Evolutionary conservation across 1,284 basidiomycete genomes (phyloP).

Genomic region (Papiliotrema laurentii): DNA sequence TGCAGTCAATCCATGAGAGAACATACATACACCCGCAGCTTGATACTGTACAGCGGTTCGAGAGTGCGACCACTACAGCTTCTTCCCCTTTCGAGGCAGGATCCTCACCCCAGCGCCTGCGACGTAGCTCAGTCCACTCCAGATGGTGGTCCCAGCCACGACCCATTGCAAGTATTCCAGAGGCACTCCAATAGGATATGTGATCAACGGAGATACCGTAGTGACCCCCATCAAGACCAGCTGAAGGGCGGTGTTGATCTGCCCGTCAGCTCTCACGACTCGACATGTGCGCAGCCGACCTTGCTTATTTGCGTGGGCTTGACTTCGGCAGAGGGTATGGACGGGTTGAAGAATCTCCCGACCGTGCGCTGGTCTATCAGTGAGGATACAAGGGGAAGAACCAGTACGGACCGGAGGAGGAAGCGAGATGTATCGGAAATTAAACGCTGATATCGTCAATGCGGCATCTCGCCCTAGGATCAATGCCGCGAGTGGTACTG

Average conservation of each 20-base stretch:
- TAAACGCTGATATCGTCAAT: constrained; percentile 85
- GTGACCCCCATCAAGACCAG: constrained; percentile 82
- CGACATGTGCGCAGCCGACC: constrained; percentile 49
- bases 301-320: constrained; percentile 86
- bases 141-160: constrained; percentile 83
- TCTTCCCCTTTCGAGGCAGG: constrained; percentile 10
- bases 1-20: too few species aligned
- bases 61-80: too few species aligned
- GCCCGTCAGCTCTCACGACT: constrained; percentile 14
- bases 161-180: constrained; percentile 65
- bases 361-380: constrained; percentile 70
- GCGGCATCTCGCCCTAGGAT: constrained; percentile 87
- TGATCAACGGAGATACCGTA: constrained; percentile 78
- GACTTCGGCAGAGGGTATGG: constrained; percentile 89
- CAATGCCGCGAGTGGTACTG: constrained; percentile 77
- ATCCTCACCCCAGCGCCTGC: constrained; percentile 67
- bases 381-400: background rate
- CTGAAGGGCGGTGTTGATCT: constrained; percentile 92
- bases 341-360: constrained; percentile 88
- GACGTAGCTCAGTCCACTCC: constrained; percentile 86
- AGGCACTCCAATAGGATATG: constrained; percentile 55
- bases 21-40: too few species aligned
- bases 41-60: too few species aligned
- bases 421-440: constrained; percentile 85
- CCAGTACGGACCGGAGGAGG: constrained; percentile 66